A percentile compares a stretch with the other conserved stretches of the same genome.
Evolutionary conservation across 1,139 yeast genomes (phyloP).

Genomic region (Hansenula anomala): DNA sequence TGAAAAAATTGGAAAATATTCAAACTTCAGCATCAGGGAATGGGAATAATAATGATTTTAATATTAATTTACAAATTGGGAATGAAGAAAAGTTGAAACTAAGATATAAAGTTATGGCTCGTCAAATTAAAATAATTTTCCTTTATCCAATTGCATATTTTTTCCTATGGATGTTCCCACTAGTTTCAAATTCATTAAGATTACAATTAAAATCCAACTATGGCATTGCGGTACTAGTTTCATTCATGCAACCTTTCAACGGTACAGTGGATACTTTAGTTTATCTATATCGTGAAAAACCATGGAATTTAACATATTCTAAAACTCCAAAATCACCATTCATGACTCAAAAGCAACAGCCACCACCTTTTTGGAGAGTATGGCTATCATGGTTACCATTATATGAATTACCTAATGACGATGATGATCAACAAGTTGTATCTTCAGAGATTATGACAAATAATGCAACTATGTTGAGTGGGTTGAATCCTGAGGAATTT

Average conservation of each 20-base stretch:
- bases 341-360: conserved; percentile 12
- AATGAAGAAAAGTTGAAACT: conserved; percentile 15
- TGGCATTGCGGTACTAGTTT: conserved; percentile 65
- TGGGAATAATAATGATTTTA: not conserved
- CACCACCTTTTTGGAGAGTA: conserved; percentile 35
- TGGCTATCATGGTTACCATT: conserved; percentile 36
- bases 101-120: conserved; percentile 47
- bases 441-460: not conserved
- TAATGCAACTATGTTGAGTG: not conserved
- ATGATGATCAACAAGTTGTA: conserved; percentile 12
- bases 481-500: conserved; percentile 6
- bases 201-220: conserved; percentile 44
- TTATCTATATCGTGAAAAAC: conserved; percentile 71
- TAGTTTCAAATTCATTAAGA: conserved; percentile 63
- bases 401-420: conserved; percentile 38
- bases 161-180: conserved; percentile 77
- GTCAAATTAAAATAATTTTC: conserved; percentile 76
- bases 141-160: conserved; percentile 81
- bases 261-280: conserved; percentile 76
- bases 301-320: conserved; percentile 49
- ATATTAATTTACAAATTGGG: conserved; percentile 5
- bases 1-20: conserved; percentile 43
- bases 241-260: conserved; percentile 76
- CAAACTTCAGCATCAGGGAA: not conserved
- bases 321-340: conserved; percentile 16